Evolutionary conservation across 2,329 filamentous ascomycete species (phyloP), one percentile per base, ranked within the genome.

Genomic region (Lasiodiplodia sp.): DNA sequence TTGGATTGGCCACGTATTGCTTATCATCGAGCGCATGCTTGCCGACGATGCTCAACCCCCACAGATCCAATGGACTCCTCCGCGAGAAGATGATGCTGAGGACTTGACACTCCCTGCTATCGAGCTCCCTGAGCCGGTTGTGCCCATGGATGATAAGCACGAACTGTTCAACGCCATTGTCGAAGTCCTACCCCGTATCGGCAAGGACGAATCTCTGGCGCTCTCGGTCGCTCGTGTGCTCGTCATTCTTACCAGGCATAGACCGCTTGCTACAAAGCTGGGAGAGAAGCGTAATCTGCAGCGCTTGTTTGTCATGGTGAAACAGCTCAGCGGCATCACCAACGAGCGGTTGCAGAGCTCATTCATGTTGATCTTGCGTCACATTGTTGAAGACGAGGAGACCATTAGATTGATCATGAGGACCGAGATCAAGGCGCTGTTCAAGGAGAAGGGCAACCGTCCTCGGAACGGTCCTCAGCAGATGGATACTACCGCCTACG

Each of bases 341-440:
- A 92, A 93, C 37, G 88, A 92, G 67, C 90, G 91, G 67, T 86
- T 99, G 11, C 88, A 91, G 70, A 86, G 86, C 70, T 87, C 91
- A 68, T 91, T 97, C 74, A 91, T 98, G 86, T 87, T 95, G 14
- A 91, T 97, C 65, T 83, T 99, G 53, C 90, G 96, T 51, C 96
- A 99, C 76, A 91, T 99, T 71, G 88, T 98, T 66, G 96, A 99
- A 80, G 96, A 99, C 75, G 93, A 97, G 62, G 91, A 94, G 21
- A 96, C 91, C 2, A 87, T 98, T 70, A 93, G 92, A 72, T 93
- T 97, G 77, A 90, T 97, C 70, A 97, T 99, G 92, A 88, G 91
- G 64, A 91, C 90, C 34, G 95, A 98, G 77, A 96, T 99, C 74
- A 89, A 90, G 71, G 83, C 87, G n/a, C 89, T 88, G 74, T 92